Base-by-base conservation (phyloP, 1,139 yeast genomes). In the Zhuliangozyma blackwelliae region DNA sequence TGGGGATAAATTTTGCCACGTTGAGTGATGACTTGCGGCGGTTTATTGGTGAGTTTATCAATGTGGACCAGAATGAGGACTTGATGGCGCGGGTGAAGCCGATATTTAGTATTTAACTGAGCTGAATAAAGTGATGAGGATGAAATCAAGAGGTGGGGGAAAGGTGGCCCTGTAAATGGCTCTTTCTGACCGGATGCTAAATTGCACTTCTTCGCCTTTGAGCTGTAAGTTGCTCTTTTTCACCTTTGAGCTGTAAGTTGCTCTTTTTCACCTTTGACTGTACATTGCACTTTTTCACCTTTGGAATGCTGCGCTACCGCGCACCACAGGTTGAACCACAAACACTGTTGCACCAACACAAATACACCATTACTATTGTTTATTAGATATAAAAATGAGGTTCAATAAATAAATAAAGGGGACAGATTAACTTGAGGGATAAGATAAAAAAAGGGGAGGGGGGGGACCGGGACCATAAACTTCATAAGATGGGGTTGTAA, bases 31-130 rank as follows among this genome's bases (percentile, higher is more conserved):
- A 70, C 40, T 57, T 70, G 52, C 53, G 57, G 31, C 54, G 68
- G 38, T 70, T 69, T 43, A 69, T 68, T 29, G 57, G 57, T 46
- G 63, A 67, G 40, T 59, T 69, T 21, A 54, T 69, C 31, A 59
- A 61, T 37, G 50, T 66, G 28, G 66, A 63, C 35, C 71, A 62
- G 45, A 53, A 55, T 34, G 63, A 60, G 25, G 64, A 61, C 34
- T 57, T 64, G 21, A 51, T 52, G 33, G 40, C 47, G 21, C 61
- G 58, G 38, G 45, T 65, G 10, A 45, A 54, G 23, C 60, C 59
- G 19, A 47, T 59, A n/a, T 59, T 61, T 37, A 35, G 28, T 33
- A 7, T 21, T 5, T n/a, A n/a, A n/a, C n/a, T n/a, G n/a, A n/a
- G n/a, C n/a, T n/a, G n/a, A 41, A 29, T 28, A 7, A n/a, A n/a